Conservation (phyloP, 2,329 filamentous ascomycete species). For the Dothistroma pini region DNA sequence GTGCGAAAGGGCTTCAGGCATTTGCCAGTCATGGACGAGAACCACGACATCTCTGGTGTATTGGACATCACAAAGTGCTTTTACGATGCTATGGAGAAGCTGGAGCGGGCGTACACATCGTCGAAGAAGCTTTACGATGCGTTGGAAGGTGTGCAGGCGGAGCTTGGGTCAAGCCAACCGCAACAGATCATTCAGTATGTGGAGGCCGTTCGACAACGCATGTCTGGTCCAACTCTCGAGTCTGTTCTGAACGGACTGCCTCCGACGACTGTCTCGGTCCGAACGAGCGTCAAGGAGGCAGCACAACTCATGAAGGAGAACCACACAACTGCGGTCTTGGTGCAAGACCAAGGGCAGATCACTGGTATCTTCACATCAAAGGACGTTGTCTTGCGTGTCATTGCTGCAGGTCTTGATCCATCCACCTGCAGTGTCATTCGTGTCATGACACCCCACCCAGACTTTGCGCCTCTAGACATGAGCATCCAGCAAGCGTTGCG, state of each 20-base stretch:
- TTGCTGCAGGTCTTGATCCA: slow-evolving; percentile 92
- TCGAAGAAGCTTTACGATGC: slow-evolving; percentile 98
- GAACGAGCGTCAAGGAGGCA: slow-evolving; percentile 94
- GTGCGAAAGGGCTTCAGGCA: slow-evolving; percentile 97
- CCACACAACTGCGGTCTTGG: slow-evolving; percentile 92
- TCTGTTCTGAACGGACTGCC: slow-evolving; percentile 88
- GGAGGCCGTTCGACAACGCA: slow-evolving; percentile 88
- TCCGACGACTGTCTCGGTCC: slow-evolving; percentile 89
- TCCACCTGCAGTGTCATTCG: slow-evolving; percentile 94
- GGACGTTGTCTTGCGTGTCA: slow-evolving; percentile 95
- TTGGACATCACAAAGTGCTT: slow-evolving; percentile 99
- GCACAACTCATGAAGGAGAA: slow-evolving; percentile 98
- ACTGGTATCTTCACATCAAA: slow-evolving; percentile 99
- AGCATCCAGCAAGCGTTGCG: slow-evolving; percentile 95
- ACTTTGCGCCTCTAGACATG: slow-evolving; percentile 99
- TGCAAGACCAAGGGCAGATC: slow-evolving; percentile 94
- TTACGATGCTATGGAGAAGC: slow-evolving; percentile 99
- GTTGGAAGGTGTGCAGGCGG: slow-evolving; percentile 93
- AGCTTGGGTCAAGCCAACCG: slow-evolving; percentile 90
- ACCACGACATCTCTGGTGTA: slow-evolving; percentile 97
- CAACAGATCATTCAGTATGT: slow-evolving; percentile 99
- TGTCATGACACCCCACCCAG: slow-evolving; percentile 98
- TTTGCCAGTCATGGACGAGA: slow-evolving; percentile 98
- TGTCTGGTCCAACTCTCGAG: slow-evolving; percentile 96
- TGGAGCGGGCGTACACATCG: slow-evolving; percentile 94